Percentiles rank a stretch among this genome's conserved stretches.
Evolutionary conservation across 805 yeast species (phyloP).

Genomic region (Myxozyma melibiosi): DNA sequence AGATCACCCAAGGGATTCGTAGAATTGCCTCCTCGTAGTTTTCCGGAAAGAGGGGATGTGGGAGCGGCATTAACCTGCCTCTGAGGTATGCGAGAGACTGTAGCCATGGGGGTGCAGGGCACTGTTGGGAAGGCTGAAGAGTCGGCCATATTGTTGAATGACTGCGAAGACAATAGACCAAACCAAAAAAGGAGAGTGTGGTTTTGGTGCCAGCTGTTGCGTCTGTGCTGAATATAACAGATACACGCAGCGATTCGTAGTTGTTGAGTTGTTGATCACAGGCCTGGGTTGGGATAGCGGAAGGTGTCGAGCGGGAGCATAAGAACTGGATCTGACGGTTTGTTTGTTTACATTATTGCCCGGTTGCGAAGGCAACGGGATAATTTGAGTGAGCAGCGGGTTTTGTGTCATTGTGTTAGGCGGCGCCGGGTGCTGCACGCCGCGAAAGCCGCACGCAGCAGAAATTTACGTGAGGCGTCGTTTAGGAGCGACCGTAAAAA

Average conservation of each 20-base stretch:
- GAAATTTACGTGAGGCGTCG: too few species aligned
- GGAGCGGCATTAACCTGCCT: conserved; percentile 7
- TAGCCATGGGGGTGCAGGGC: conserved; percentile 18
- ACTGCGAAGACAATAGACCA: background rate
- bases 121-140: background rate
- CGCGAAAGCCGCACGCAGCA: conserved; percentile 10
- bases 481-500: too few species aligned
- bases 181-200: background rate
- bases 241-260: too few species aligned
- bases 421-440: background rate
- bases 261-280: background rate
- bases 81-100: conserved; percentile 27
- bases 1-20: conserved; percentile 6
- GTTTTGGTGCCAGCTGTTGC: background rate
- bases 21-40: background rate
- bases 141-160: background rate
- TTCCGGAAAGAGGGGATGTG: conserved; percentile 11
- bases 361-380: conserved; percentile 13
- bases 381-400: too few species aligned
- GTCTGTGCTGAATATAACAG: too few species aligned
- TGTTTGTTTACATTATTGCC: conserved; percentile 2
- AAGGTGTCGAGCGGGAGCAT: background rate
- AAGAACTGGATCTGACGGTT: too few species aligned
- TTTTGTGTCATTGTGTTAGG: background rate
- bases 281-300: background rate